Percentiles rank a stretch among this genome's conserved stretches.
Evolutionary conservation across 305 asterid genomes (phyloP).

Genomic region (Andrographis paniculata): DNA sequence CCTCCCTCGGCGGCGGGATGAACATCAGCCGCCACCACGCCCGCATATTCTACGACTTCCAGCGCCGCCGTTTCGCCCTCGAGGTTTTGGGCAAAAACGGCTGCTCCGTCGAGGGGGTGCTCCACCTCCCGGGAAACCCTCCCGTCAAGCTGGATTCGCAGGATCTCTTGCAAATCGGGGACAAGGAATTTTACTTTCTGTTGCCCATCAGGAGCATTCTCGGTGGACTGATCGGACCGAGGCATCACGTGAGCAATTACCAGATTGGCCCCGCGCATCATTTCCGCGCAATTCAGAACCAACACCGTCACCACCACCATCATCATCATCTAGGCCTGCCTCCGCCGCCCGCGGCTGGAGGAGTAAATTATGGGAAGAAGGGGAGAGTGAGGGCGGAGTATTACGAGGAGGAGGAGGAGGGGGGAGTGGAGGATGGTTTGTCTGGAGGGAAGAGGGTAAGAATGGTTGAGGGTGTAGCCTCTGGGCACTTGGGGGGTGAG

Average conservation of each 20-base stretch:
- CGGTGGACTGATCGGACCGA: slow-evolving; percentile 68
- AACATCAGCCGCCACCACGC: slow-evolving; percentile 99
- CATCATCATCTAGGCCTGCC: slow-evolving; percentile 35
- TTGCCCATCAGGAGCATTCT: slow-evolving; percentile 87
- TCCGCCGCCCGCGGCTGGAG: slow-evolving; percentile 34
- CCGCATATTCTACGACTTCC: slow-evolving; percentile 92
- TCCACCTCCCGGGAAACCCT: slow-evolving; percentile 70
- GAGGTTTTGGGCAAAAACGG: slow-evolving; percentile 95
- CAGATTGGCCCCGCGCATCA: slow-evolving; percentile 20
- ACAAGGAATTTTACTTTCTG: slow-evolving; percentile 82
- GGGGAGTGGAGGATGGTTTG: slow-evolving; percentile 35
- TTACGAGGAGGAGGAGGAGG: slow-evolving; percentile 53
- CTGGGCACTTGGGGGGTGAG: slow-evolving; percentile 61
- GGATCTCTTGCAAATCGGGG: slow-evolving; percentile 92
- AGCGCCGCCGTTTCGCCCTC: slow-evolving; percentile 87
- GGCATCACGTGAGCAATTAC: slow-evolving; percentile 44
- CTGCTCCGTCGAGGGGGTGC: slow-evolving; percentile 92
- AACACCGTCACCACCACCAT: slow-evolving; percentile 17
- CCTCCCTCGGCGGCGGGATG: slow-evolving; percentile 98
- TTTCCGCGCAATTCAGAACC: neutral
- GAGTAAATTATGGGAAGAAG: slow-evolving; percentile 51
- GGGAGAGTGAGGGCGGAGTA: slow-evolving; percentile 69
- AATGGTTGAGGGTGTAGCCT: slow-evolving; percentile 39
- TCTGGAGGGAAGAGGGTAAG: slow-evolving; percentile 40
- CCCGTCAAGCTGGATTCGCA: slow-evolving; percentile 95